These are phyloP conservation scores for Globisporangium perplexum DNA, from an alignment of 352 stramenopile genomes.

Conservation along the genomic window DNA sequence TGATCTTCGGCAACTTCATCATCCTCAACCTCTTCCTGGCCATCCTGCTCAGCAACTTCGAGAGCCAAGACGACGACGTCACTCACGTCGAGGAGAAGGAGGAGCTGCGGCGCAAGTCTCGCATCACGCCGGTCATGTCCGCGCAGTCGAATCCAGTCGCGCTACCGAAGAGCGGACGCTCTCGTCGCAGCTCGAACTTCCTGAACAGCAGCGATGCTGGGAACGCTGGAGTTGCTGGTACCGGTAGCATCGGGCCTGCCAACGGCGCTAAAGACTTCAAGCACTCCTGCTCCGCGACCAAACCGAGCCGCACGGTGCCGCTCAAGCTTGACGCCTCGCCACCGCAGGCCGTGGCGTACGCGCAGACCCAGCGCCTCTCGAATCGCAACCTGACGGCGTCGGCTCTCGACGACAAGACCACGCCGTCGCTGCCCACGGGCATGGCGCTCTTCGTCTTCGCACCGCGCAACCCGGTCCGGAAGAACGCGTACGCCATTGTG, in stretches of 20 bases:
- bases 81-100: slow-evolving; percentile 26
- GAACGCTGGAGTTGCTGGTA: background rate
- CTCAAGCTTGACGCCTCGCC: slow-evolving; percentile 38
- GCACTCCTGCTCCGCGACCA: too few relatives aligned
- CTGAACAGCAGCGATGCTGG: background rate
- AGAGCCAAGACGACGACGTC: slow-evolving; percentile 45
- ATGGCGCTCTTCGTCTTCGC: slow-evolving; percentile 41
- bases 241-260: background rate
- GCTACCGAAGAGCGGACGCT: slow-evolving; percentile 57
- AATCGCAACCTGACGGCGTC: slow-evolving; percentile 12
- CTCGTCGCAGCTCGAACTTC: slow-evolving; percentile 34
- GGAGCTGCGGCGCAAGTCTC: slow-evolving; percentile 23
- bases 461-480: slow-evolving; percentile 43
- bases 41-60: slow-evolving; percentile 89
- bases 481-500: slow-evolving; percentile 36
- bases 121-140: slow-evolving; percentile 18
- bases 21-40: slow-evolving; percentile 91
- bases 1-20: slow-evolving; percentile 88
- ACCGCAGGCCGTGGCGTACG: slow-evolving; percentile 40
- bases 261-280: background rate
- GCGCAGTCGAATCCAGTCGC: slow-evolving; percentile 28
- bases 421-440: slow-evolving; percentile 15
- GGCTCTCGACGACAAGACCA: slow-evolving; percentile 52
- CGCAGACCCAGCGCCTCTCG: slow-evolving; percentile 4
- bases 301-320: slow-evolving; percentile 2